Evolutionary conservation across 2,329 filamentous ascomycete species (phyloP).

Genomic region (Didymella sp.): DNA sequence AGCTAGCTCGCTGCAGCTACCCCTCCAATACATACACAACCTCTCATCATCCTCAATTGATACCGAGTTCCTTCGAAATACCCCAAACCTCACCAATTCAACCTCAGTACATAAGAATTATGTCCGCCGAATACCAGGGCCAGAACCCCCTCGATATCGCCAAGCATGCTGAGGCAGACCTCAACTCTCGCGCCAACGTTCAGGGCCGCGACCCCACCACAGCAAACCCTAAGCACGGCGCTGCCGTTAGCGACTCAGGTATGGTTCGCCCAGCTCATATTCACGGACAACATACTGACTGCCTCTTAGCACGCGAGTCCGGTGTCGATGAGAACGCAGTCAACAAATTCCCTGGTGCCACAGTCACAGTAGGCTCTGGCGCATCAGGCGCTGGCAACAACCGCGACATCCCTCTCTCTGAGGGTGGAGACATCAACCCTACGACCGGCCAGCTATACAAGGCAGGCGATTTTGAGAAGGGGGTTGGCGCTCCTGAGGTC

Average conservation of each 20-base stretch:
- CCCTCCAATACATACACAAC: not conserved
- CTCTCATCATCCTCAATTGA: not conserved
- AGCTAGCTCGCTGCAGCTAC: not conserved
- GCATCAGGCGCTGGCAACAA: slow-evolving; percentile 56
- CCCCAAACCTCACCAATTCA: not conserved
- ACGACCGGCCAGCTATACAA: slow-evolving; percentile 55
- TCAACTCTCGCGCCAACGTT: slow-evolving; percentile 54
- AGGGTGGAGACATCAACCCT: slow-evolving; percentile 55
- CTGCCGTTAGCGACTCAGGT: slow-evolving; percentile 49
- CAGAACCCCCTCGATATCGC: slow-evolving; percentile 55
- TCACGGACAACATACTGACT: not conserved
- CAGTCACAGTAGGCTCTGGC: slow-evolving; percentile 53
- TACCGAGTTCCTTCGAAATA: not conserved
- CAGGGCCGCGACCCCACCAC: slow-evolving; percentile 42
- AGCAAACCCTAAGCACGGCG: slow-evolving; percentile 8
- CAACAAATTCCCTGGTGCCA: slow-evolving; percentile 54
- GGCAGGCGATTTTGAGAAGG: slow-evolving; percentile 56
- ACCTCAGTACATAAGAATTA: slow-evolving; percentile 29
- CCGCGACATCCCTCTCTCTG: slow-evolving; percentile 55
- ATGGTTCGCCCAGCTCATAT: slow-evolving; percentile 17
- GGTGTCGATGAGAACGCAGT: slow-evolving; percentile 55
- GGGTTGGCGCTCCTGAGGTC: slow-evolving; percentile 56
- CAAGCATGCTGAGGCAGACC: slow-evolving; percentile 57
- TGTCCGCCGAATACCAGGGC: slow-evolving; percentile 54
- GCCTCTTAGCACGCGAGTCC: slow-evolving; percentile 52